Evolutionary conservation across 2,329 filamentous ascomycete genomes (phyloP), one percentile per base, ranked within the genome.

Genomic region (Ascochyta clinopodiicola): DNA sequence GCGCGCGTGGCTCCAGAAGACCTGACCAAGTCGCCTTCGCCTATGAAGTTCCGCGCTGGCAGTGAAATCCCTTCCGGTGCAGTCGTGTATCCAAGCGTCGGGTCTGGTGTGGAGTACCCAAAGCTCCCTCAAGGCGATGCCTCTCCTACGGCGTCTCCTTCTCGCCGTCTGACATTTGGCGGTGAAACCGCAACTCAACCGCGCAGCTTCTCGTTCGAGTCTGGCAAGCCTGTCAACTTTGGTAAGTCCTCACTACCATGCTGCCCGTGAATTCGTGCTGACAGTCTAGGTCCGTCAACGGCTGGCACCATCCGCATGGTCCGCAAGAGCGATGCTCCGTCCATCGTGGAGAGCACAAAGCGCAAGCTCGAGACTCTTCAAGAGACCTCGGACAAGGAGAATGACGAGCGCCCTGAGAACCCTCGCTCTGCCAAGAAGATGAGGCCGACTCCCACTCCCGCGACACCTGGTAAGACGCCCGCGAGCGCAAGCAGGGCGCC

Each of bases 141-240:
- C 22, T 62, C 62, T 12, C 50, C 69, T 53, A 37, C 65, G 52
- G 63, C 62, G 42, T 66, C 70, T 53, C 60, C 75, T 42, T 66
- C 73, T 52, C 61, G 72, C 39, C 59, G 74, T 62, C 53, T 79
- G 64, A 73, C 68, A 10, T 72, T 76, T 43, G 68, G 74, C 44
- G 68, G 66, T 25, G 59, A 62, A 37, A 49, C 62, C 24, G 57
- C 57, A 8, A 68, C 60, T 47, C 73, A 69, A 1, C 72, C 78
- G 6, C 72, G 73, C 22, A 72, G 78, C 51, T 83, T 83, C 66
- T 82, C 79, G 5, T 81, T 83, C 74, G 72, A 79, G 57, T 77
- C 79, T 24, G 76, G 75, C 56, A 75, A 76, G 47, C 67, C 71
- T 19, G 78, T 82, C 59, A 71, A 74, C 22, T 82, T 82, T 53